Conservation (phyloP, 805 yeast species). For the Saturnispora sanitii region DNA sequence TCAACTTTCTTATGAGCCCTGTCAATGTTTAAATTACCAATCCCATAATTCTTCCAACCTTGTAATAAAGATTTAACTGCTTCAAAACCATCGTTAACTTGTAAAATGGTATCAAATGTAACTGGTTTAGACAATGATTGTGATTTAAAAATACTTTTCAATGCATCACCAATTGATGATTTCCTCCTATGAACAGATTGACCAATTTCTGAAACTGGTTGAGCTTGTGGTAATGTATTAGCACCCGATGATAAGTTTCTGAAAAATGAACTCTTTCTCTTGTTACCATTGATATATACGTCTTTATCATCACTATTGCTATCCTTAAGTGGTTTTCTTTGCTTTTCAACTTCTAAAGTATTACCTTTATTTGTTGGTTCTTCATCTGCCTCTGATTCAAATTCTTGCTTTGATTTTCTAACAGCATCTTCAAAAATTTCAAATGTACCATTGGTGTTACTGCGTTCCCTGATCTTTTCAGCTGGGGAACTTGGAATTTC, state of each 20-base stretch:
- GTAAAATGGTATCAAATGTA: conserved; percentile 28
- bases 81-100: conserved; percentile 48
- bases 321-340: conserved; percentile 11
- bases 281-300: conserved; percentile 11
- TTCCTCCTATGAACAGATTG: conserved; percentile 11
- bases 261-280: conserved; percentile 27
- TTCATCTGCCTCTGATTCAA: conserved; percentile 4
- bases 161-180: conserved; percentile 33
- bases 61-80: conserved; percentile 52
- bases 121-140: conserved; percentile 10
- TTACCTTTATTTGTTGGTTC: not conserved
- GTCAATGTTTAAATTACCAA: conserved; percentile 43
- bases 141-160: conserved; percentile 33
- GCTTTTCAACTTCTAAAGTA: conserved; percentile 27
- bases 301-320: conserved; percentile 9
- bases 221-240: conserved; percentile 5
- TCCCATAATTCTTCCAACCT: conserved; percentile 66
- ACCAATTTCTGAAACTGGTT: not conserved
- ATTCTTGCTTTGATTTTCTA: conserved; percentile 13
- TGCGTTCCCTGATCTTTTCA: conserved; percentile 19
- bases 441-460: conserved; percentile 17
- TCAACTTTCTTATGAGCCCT: conserved; percentile 35
- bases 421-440: conserved; percentile 20
- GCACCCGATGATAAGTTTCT: conserved; percentile 33
- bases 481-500: conserved; percentile 32